Conservation (phyloP, 768 basidiomycete genomes). For the Rubroboletus pulcherrimus region DNA sequence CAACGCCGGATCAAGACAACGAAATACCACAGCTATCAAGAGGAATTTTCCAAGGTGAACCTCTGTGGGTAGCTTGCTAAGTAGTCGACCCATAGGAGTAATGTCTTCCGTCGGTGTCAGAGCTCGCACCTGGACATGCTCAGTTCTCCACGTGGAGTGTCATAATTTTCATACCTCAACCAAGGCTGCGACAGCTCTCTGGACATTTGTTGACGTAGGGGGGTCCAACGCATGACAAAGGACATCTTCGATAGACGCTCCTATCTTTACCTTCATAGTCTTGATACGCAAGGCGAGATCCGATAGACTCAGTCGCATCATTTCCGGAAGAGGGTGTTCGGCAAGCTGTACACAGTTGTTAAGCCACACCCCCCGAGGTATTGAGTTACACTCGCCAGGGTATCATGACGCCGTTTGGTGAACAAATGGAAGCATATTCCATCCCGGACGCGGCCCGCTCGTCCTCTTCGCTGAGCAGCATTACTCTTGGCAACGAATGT, state of each 20-base stretch:
- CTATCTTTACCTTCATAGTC: slow-evolving; percentile 88
- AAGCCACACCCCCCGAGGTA: neutral
- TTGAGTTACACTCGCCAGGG: slow-evolving; percentile 44
- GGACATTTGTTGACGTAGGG: slow-evolving; percentile 79
- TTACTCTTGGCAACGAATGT: slow-evolving; percentile 91
- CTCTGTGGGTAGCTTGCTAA: slow-evolving; percentile 92
- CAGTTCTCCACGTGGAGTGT: neutral
- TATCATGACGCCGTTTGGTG: slow-evolving; percentile 83
- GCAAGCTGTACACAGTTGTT: slow-evolving; percentile 54
- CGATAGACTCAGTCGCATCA: slow-evolving; percentile 88
- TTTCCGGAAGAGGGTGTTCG: slow-evolving; percentile 90
- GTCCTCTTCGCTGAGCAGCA: slow-evolving; percentile 82
- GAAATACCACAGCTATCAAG: slow-evolving; percentile 76
- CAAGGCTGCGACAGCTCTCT: slow-evolving; percentile 84
- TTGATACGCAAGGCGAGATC: slow-evolving; percentile 90
- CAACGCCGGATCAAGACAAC: slow-evolving; percentile 92
- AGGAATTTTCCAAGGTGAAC: slow-evolving; percentile 95
- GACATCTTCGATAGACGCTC: slow-evolving; percentile 84
- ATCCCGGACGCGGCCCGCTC: slow-evolving; percentile 85
- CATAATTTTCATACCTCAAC: slow-evolving; percentile 59
- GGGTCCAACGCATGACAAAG: slow-evolving; percentile 87
- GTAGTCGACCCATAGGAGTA: slow-evolving; percentile 85
- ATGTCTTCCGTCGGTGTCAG: slow-evolving; percentile 85
- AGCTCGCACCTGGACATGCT: slow-evolving; percentile 63
- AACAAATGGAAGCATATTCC: slow-evolving; percentile 96